Percentiles rank a stretch among this genome's conserved stretches.
These are phyloP conservation scores for Rhizoclosmatium globosum DNA, from an alignment of 192 early-diverging fungal genomes.

Conservation along the genomic window DNA sequence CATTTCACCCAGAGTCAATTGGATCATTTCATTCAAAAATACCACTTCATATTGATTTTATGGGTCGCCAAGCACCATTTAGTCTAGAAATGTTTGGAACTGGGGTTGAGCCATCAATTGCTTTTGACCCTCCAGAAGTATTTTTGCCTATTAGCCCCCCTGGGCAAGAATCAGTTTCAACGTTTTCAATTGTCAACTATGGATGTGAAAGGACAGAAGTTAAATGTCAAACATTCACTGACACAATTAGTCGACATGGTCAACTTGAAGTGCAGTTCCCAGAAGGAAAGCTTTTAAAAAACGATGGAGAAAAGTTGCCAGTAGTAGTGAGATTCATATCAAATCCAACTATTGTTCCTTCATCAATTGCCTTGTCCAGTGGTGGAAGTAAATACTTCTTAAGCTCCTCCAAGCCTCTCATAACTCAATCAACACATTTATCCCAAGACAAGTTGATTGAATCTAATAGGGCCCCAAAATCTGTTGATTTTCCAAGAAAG, in stretches of 20 bases:
- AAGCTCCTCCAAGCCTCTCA: background rate
- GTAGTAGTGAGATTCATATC: conserved; percentile 46
- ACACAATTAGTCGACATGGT: conserved; percentile 32
- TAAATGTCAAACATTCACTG: conserved; percentile 36
- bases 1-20: conserved; percentile 51
- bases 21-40: conserved; percentile 43
- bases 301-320: conserved; percentile 57
- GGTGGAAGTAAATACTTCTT: background rate
- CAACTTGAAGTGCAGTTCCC: conserved; percentile 55
- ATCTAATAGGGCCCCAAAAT: background rate
- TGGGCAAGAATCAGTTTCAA: conserved; percentile 37
- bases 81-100: conserved; percentile 44
- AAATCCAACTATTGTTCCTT: conserved; percentile 1
- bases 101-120: conserved; percentile 57
- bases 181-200: conserved; percentile 60
- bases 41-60: conserved; percentile 52
- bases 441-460: background rate
- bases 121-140: conserved; percentile 60
- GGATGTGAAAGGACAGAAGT: conserved; percentile 64
- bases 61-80: conserved; percentile 50
- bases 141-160: conserved; percentile 54
- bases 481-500: background rate
- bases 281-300: conserved; percentile 59
- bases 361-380: background rate
- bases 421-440: background rate